Evolutionary conservation across 495 filamentous ascomycete species (phyloP), one percentile per base, ranked within the genome.

Genomic region (Aspergillus bridgeri): DNA sequence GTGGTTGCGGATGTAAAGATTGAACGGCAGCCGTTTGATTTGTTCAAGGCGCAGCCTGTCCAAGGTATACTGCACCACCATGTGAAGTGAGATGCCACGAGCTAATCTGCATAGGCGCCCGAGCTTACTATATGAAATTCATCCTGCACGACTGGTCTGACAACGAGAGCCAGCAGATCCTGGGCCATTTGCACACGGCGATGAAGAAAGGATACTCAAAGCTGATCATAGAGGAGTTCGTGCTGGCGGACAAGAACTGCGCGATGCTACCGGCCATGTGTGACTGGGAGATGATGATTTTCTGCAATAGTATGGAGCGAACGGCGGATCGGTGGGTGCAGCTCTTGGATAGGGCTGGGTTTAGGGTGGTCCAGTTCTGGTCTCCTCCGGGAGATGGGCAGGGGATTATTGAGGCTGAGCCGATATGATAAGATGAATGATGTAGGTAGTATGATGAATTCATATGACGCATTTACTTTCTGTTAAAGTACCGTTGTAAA

Each of bases 121-220:
- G 70, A 8, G 65, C 74, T 3, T 84, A 83, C 59, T 74, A 77
- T 53, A 69, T 82, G 49, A 76, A 81, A 15, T 66, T 73, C 29
- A 69, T 82, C 5, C 64, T 85, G 4, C 79, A 83, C 48, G 79
- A 84, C 59, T 83, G 79, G 65, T 65, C 76, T 3, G 79, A 83
- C 46, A 54, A 64, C 0, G 55, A 66, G 2, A 65, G 67, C 45
- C 61, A 49, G 0, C 60, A 63, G 0, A 81, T 84, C 23, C 60
- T 82, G n/a, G 52, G 60, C 9, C 66, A 67, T 6, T 55, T 79
- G 3, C 62, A 58, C 2, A 55, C 55, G 1, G 79, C 79, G 0
- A 71, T 84, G 59, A 66, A 60, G 42, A 67, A 63, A 3, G 75
- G 65, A 0, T 69, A 79, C 56, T 77, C 71, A 54, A 74, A 67